Percentiles rank a stretch among this genome's conserved stretches.
phyloP scores from a whole-genome alignment of 352 stramenopile genomes.

The Phytophthora tentaculata region DNA sequence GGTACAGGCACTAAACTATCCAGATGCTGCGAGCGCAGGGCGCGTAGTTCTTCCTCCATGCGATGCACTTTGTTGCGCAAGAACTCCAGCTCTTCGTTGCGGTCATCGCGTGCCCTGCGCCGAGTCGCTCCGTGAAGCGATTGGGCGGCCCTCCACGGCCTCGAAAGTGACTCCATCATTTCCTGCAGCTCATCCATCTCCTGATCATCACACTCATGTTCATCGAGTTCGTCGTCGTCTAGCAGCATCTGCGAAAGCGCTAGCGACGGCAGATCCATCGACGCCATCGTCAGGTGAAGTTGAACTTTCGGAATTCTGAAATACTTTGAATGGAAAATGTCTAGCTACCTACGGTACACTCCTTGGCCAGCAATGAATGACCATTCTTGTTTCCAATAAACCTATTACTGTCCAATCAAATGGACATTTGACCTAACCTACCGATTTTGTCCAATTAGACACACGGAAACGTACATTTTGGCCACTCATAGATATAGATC shows the following conservation, averaged over 20 bases:
- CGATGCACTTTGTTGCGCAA: conserved; percentile 41
- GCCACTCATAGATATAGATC: too few relatives aligned
- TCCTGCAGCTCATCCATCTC: conserved; percentile 28
- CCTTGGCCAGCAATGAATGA: too few relatives aligned
- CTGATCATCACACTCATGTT: neutral
- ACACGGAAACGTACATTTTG: too few relatives aligned
- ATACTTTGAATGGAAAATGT: too few relatives aligned
- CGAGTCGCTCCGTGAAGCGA: conserved; percentile 12
- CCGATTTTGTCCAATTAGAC: too few relatives aligned
- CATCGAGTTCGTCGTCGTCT: conserved; percentile 20
- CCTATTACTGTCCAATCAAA: too few relatives aligned
- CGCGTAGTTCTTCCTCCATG: conserved; percentile 39
- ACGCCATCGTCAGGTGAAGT: too few relatives aligned
- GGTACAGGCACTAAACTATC: conserved; percentile 16
- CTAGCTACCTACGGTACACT: too few relatives aligned
- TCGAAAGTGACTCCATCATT: conserved; percentile 28
- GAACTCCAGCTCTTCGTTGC: conserved; percentile 39
- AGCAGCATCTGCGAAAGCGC: conserved; percentile 21
- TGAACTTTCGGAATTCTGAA: too few relatives aligned
- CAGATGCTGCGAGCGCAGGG: conserved; percentile 24
- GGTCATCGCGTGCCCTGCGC: conserved; percentile 38
- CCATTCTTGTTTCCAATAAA: too few relatives aligned
- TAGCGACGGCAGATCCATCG: too few relatives aligned
- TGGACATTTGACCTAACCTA: too few relatives aligned
- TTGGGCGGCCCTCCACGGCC: neutral